phyloP scores from a whole-genome alignment of 352 stramenopile genomes.

The Globisporangium abappressorium region DNA sequence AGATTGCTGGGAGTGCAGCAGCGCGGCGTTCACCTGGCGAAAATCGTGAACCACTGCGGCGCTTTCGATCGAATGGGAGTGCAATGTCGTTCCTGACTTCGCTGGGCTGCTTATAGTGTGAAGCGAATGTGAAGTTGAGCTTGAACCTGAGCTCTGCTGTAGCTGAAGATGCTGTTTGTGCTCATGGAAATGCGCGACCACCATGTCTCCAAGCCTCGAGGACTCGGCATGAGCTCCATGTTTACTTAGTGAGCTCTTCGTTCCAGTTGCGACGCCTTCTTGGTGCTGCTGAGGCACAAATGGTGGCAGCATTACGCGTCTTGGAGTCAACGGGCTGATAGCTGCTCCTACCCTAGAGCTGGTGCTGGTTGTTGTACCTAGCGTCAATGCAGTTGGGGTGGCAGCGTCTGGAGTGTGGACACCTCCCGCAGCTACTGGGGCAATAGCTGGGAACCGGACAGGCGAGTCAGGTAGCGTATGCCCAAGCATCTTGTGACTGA shows the following conservation, averaged over 20 bases:
- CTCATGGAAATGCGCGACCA: constrained; percentile 42
- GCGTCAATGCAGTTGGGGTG: background rate
- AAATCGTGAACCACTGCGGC: constrained; percentile 53
- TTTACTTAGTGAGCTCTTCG: background rate
- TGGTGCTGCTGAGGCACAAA: constrained; percentile 14
- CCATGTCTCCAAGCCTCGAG: constrained; percentile 35
- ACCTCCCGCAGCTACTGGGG: constrained; percentile 11
- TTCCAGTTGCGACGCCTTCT: background rate
- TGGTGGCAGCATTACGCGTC: constrained; percentile 23
- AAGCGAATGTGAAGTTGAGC: background rate
- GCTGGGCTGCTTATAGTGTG: background rate
- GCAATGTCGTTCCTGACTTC: constrained; percentile 3
- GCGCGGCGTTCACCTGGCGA: constrained; percentile 32
- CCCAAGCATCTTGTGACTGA: constrained; percentile 9
- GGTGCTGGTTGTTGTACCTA: background rate
- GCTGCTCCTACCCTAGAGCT: background rate
- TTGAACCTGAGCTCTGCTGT: background rate
- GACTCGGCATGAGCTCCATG: background rate
- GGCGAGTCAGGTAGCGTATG: background rate
- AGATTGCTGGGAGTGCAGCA: constrained; percentile 37
- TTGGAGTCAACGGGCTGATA: constrained; percentile 1
- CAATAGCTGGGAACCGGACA: constrained; percentile 34
- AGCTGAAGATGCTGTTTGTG: constrained; percentile 26
- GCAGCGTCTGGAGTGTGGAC: background rate
- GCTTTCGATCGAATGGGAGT: constrained; percentile 16